Conservation (phyloP, 352 stramenopile species). For the Phytopythium helicoides region DNA sequence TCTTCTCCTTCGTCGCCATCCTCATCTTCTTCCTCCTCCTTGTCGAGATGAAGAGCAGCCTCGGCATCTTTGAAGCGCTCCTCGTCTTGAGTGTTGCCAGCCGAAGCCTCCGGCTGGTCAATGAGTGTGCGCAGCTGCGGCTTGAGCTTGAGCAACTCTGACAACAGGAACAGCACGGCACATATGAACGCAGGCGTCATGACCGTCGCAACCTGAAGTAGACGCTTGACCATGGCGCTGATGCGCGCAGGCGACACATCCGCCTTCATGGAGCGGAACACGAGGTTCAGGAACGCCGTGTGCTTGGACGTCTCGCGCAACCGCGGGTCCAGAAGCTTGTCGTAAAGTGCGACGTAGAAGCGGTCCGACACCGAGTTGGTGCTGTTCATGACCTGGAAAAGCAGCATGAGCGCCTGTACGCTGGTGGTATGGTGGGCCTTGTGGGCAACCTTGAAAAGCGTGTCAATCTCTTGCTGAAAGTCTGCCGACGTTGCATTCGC, state of each 20-base stretch:
- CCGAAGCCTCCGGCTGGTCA: constrained; percentile 52
- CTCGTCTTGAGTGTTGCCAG: constrained; percentile 23
- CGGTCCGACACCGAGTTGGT: constrained; percentile 90
- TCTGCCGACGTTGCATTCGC: constrained; percentile 65
- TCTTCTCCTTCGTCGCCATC: constrained; percentile 28
- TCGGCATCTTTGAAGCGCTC: constrained; percentile 56
- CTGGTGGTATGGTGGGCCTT: constrained; percentile 89
- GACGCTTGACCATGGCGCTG: constrained; percentile 93
- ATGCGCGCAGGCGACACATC: constrained; percentile 86
- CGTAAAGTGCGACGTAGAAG: constrained; percentile 98
- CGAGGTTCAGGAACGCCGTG: constrained; percentile 97
- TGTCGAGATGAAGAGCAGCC: constrained; percentile 32
- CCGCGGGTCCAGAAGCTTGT: constrained; percentile 90
- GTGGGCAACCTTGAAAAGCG: constrained; percentile 81
- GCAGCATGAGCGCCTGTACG: constrained; percentile 96
- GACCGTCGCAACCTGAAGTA: constrained; percentile 80
- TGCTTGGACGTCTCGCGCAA: constrained; percentile 92
- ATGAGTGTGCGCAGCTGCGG: constrained; percentile 67
- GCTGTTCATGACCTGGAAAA: constrained; percentile 91
- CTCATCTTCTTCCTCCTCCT: constrained; percentile 37
- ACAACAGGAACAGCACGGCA: constrained; percentile 94
- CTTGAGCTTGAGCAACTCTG: constrained; percentile 91
- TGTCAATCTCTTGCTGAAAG: constrained; percentile 74
- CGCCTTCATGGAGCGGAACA: constrained; percentile 96
- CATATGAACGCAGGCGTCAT: constrained; percentile 90